Base-by-base conservation (phyloP, 306 rosid genomes). In the Casuarina equisetifolia region DNA sequence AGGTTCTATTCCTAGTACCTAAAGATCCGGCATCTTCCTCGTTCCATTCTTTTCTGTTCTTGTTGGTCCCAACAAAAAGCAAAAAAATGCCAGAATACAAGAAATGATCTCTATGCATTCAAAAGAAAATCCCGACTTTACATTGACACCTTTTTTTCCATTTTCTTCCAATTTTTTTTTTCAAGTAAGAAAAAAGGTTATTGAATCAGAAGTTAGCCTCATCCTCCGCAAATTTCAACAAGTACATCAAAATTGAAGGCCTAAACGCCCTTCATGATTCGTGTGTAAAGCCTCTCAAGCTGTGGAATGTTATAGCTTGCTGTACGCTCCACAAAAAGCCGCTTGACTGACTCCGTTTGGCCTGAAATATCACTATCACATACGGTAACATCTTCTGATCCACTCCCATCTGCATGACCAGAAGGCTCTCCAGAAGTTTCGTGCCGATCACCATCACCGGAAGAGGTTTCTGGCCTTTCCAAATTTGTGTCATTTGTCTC, bases 201-300 rank as follows among this genome's bases (percentile, higher is more conserved):
- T 0, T 3, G 19, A 70, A 66, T 85, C 86, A 92, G 88, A 95
- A 95, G 87, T 92, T 95, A 54, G 92, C 84, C 75, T 87, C 93
- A 75, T 91, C 90, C 84, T 88, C 97, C 3, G 78, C 90, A 85
- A 89, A 92, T 59, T 91, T 82, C 73, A 81, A 78, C 82, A 95
- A 85, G 84, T 83, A 88, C 75, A 81, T 85, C 90, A 92, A 87
- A 81, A 95, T 79, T 51, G 86, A 83, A 83, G 81, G 70, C 90
- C 80, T 89, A 9, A 81, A 95, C 81, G 50, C 89, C 91, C 93
- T 91, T 95, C 97, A 95, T 88, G 40, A 95, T 84, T 75, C 96
- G 88, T 0, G 96, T 80, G 88, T 95, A 95, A 39, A 95, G 92
- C 84, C 96, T 88, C 78, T 92, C 97, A 36, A 95, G 97, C 84